Conservation (phyloP, 2,329 filamentous ascomycete species). For the Corinectria fuckeliana region DNA sequence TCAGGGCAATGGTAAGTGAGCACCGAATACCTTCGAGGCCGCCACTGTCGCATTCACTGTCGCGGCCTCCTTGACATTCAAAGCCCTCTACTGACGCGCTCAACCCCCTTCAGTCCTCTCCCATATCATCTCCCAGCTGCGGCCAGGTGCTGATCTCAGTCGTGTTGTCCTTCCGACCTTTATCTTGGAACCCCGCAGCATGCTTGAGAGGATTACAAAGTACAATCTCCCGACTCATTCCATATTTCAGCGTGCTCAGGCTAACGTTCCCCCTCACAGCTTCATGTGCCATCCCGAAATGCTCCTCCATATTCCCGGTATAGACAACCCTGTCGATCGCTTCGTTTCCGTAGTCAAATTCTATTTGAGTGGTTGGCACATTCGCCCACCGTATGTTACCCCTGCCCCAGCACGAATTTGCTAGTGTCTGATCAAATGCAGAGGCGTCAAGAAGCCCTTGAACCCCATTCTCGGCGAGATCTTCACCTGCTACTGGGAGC, state of each 20-base stretch:
- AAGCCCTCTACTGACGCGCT: slow-evolving; percentile 21
- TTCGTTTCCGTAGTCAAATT: slow-evolving; percentile 98
- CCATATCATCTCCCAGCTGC: slow-evolving; percentile 96
- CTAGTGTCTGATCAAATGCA: slow-evolving; percentile 47
- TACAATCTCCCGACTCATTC: slow-evolving; percentile 46
- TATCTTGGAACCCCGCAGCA: slow-evolving; percentile 95
- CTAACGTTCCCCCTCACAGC: slow-evolving; percentile 54
- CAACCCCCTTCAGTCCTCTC: slow-evolving; percentile 72
- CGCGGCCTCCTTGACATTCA: neutral
- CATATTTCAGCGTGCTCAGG: neutral
- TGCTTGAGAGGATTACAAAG: slow-evolving; percentile 99
- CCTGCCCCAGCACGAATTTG: slow-evolving; percentile 2
- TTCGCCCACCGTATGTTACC: slow-evolving; percentile 84
- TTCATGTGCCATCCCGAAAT: slow-evolving; percentile 99
- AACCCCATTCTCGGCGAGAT: slow-evolving; percentile 96
- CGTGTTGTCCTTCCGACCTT: slow-evolving; percentile 95
- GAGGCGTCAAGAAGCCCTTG: slow-evolving; percentile 96
- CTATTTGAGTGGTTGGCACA: slow-evolving; percentile 98
- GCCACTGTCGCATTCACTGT: slow-evolving; percentile 16
- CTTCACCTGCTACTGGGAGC: slow-evolving; percentile 95
- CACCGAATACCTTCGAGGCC: slow-evolving; percentile 12
- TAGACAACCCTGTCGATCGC: slow-evolving; percentile 87
- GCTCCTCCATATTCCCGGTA: slow-evolving; percentile 82
- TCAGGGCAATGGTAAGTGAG: slow-evolving; percentile 84
- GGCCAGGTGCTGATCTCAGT: slow-evolving; percentile 93